phyloP scores from a whole-genome alignment of 495 filamentous ascomycete genomes.

The Pyronema domesticum region DNA sequence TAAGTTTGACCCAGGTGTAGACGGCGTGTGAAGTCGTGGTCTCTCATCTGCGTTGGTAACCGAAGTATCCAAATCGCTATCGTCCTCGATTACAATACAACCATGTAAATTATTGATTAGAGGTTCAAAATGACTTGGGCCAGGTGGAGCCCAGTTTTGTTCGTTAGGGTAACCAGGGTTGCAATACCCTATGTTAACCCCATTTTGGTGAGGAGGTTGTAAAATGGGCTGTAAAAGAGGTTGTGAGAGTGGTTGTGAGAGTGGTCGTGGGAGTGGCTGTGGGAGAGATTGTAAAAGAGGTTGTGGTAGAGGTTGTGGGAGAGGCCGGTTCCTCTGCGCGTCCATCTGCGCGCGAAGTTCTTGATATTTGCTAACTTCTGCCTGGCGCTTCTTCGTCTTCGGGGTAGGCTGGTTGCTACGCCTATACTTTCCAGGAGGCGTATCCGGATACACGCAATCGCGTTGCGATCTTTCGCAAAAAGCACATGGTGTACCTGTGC shows the following conservation, averaged over 20 bases:
- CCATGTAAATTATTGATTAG: no score
- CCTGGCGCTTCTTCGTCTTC: neutral
- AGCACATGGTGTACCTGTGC: conserved; percentile 9
- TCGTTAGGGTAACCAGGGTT: no score
- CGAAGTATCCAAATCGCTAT: no score
- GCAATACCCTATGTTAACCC: no score
- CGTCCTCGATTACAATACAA: no score
- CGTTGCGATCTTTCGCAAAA: conserved; percentile 8
- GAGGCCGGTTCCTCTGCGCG: neutral
- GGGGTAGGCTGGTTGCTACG: conserved; percentile 14
- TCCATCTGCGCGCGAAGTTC: neutral
- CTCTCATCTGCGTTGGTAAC: no score
- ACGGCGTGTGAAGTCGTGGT: no score
- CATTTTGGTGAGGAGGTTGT: no score
- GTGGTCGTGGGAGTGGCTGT: neutral
- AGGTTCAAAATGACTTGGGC: no score
- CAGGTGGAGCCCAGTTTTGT: no score
- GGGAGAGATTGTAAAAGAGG: neutral
- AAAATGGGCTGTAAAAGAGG: neutral
- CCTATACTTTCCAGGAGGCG: conserved; percentile 9
- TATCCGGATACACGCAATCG: conserved; percentile 11
- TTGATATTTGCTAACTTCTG: neutral
- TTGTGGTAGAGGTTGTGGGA: neutral
- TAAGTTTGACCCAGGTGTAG: no score
- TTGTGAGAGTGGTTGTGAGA: neutral